These are phyloP conservation scores for Tulasnella calospora DNA, from an alignment of 768 basidiomycete genomes.

Conservation along the genomic window DNA sequence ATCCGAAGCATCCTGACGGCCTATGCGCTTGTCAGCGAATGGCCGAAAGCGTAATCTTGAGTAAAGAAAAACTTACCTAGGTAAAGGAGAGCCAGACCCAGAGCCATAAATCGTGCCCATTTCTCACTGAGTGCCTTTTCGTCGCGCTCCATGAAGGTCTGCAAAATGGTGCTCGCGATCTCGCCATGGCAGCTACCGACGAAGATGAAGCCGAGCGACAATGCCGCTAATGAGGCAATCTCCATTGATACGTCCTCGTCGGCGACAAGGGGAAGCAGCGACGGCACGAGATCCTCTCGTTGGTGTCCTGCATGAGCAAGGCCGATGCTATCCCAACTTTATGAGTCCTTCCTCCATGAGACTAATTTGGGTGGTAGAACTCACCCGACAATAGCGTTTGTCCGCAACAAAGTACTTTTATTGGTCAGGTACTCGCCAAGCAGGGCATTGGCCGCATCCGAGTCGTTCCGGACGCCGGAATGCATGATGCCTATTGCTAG, in stretches of 20 bases:
- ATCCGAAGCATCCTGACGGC: constrained; percentile 87
- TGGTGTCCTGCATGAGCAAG: constrained; percentile 94
- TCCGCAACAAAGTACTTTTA: constrained; percentile 75
- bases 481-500: constrained; percentile 93
- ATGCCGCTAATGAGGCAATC: constrained; percentile 74
- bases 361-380: constrained; percentile 21
- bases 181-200: constrained; percentile 95
- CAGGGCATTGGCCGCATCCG: constrained; percentile 86
- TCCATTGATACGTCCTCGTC: constrained; percentile 87
- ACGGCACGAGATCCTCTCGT: constrained; percentile 70
- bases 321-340: constrained; percentile 52
- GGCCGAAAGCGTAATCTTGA: neutral
- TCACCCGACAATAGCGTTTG: constrained; percentile 75
- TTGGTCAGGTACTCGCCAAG: constrained; percentile 87
- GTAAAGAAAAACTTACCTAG: constrained; percentile 56
- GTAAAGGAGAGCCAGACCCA: constrained; percentile 86
- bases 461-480: constrained; percentile 82
- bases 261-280: constrained; percentile 74
- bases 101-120: constrained; percentile 86
- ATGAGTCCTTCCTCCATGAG: neutral
- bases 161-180: constrained; percentile 80
- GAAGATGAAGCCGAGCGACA: constrained; percentile 91
- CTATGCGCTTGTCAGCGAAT: constrained; percentile 41
- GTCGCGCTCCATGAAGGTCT: constrained; percentile 84
- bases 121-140: constrained; percentile 70